Conservation (phyloP, 1,139 yeast species). For the Scheffersomyces cryptocercus region DNA sequence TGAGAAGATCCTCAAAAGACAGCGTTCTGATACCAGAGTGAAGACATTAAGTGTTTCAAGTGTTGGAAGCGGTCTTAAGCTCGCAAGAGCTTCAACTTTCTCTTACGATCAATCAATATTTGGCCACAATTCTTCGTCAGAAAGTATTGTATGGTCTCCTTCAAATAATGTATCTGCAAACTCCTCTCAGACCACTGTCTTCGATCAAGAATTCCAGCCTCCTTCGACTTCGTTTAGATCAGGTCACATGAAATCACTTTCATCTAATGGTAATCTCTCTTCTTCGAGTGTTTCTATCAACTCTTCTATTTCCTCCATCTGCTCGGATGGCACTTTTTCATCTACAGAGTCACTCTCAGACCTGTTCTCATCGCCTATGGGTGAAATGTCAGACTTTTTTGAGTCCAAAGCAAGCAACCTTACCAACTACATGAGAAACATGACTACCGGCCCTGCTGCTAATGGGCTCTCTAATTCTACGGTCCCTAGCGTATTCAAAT, state of each 20-base stretch:
- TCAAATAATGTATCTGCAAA: slow-evolving; percentile 10
- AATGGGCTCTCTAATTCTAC: background rate
- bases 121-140: slow-evolving; percentile 9
- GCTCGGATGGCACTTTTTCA: slow-evolving; percentile 26
- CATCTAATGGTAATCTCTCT: slow-evolving; percentile 16
- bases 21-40: slow-evolving; percentile 25
- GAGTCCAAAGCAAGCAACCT: slow-evolving; percentile 13
- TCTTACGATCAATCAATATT: slow-evolving; percentile 24
- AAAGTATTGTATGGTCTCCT: slow-evolving; percentile 7
- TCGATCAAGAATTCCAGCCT: slow-evolving; percentile 31
- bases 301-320: slow-evolving; percentile 28
- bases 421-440: slow-evolving; percentile 5
- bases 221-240: slow-evolving; percentile 33
- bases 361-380: slow-evolving; percentile 24
- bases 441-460: background rate
- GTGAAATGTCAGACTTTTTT: slow-evolving; percentile 19
- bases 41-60: slow-evolving; percentile 3
- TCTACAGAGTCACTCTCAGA: slow-evolving; percentile 33
- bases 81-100: slow-evolving; percentile 23
- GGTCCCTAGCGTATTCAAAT: background rate
- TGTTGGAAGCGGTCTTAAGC: slow-evolving; percentile 5
- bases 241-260: slow-evolving; percentile 21
- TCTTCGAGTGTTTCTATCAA: slow-evolving; percentile 24
- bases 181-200: slow-evolving; percentile 4
- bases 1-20: slow-evolving; percentile 39